Evolutionary conservation across 179 eudicot species (phyloP).

Genomic region (Vitellaria paradoxa): DNA sequence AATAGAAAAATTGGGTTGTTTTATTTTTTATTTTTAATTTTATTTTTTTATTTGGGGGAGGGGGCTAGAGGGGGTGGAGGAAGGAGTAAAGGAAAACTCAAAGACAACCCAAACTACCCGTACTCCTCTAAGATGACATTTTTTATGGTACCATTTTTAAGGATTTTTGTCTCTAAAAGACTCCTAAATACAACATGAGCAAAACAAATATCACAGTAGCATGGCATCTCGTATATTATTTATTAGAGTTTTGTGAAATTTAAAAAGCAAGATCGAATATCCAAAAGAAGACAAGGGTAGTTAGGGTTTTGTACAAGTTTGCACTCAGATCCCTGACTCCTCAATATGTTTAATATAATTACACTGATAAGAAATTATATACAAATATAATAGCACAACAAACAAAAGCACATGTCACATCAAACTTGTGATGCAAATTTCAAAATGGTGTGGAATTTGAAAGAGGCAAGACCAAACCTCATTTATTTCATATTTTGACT

Average conservation of each 20-base stretch:
- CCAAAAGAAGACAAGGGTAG: background rate
- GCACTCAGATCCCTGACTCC: background rate
- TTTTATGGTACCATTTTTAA: background rate
- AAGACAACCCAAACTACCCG: background rate
- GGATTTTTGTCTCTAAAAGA: background rate
- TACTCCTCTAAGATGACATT: background rate
- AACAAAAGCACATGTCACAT: no score
- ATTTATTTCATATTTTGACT: slow-evolving; percentile 86
- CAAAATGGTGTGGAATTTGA: no score
- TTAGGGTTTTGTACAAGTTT: background rate
- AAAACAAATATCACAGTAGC: background rate
- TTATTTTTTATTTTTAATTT: no score
- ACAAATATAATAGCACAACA: no score
- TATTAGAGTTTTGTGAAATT: background rate
- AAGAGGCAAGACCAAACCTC: slow-evolving; percentile 50
- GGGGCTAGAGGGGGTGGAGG: no score
- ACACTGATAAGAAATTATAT: no score
- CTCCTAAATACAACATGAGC: background rate
- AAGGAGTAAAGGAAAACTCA: background rate
- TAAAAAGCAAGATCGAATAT: background rate
- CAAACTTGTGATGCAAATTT: no score
- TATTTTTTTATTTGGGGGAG: no score
- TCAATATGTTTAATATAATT: background rate
- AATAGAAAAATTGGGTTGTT: background rate
- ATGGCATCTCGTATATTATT: background rate